These are phyloP conservation scores for Clarireedia homoeocarpa DNA, from an alignment of 2,329 filamentous ascomycete genomes.

Conservation along the genomic window DNA sequence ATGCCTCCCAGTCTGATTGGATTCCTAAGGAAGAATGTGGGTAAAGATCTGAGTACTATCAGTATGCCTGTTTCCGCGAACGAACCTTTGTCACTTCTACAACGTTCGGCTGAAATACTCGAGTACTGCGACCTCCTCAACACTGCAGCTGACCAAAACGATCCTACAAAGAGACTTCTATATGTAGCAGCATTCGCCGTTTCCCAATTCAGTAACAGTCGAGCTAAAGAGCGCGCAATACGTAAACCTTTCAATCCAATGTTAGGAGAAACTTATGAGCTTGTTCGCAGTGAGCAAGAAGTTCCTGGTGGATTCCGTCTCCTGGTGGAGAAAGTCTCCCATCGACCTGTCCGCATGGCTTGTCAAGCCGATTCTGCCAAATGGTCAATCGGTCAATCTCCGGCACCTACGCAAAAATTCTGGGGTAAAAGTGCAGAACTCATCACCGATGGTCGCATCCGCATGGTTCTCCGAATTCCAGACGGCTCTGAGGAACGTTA, in stretches of 20 bases:
- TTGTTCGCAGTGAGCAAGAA: constrained; percentile 76
- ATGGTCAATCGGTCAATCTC: constrained; percentile 85
- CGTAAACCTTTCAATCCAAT: constrained; percentile 97
- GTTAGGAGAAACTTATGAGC: constrained; percentile 90
- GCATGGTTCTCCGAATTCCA: constrained; percentile 60
- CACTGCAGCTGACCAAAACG: constrained; percentile 55
- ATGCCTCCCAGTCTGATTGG: constrained; percentile 85
- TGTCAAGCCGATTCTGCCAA: constrained; percentile 81
- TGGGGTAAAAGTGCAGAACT: constrained; percentile 97
- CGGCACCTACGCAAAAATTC: constrained; percentile 89
- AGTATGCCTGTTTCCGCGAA: constrained; percentile 97
- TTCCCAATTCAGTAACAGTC: constrained; percentile 71
- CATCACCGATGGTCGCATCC: constrained; percentile 80
- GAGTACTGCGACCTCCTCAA: constrained; percentile 87
- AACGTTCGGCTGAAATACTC: constrained; percentile 81
- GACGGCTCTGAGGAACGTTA: constrained; percentile 73
- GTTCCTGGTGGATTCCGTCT: constrained; percentile 71
- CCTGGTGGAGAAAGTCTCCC: constrained; percentile 90
- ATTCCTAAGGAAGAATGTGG: constrained; percentile 93
- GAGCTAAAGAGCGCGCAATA: constrained; percentile 83
- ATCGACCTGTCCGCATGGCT: constrained; percentile 85
- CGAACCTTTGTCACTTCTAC: constrained; percentile 80
- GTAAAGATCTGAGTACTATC: constrained; percentile 93
- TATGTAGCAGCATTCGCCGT: constrained; percentile 87
- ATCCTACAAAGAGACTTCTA: constrained; percentile 62